Evolutionary conservation across 495 filamentous ascomycete genomes (phyloP).

Genomic region (Aspergillus haitiensis): DNA sequence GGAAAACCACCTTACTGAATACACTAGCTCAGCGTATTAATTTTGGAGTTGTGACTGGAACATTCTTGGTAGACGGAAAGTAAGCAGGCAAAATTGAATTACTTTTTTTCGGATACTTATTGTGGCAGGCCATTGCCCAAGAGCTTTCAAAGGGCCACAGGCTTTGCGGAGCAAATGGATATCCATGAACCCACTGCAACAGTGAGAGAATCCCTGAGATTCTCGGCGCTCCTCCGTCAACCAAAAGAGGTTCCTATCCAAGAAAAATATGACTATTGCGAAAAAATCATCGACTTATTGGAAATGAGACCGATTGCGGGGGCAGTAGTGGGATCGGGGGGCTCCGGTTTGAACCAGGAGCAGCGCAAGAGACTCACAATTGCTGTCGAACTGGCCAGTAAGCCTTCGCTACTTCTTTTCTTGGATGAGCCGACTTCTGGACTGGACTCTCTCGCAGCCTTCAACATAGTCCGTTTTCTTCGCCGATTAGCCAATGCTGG

Average conservation of each 20-base stretch:
- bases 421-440: slow-evolving; percentile 78
- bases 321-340: slow-evolving; percentile 54
- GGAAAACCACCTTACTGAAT: slow-evolving; percentile 58
- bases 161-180: slow-evolving; percentile 65
- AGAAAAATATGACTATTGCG: slow-evolving; percentile 64
- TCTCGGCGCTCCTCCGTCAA: slow-evolving; percentile 61
- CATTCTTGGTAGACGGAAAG: slow-evolving; percentile 56
- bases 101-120: slow-evolving; percentile 9
- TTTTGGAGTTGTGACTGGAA: slow-evolving; percentile 52
- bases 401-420: slow-evolving; percentile 67
- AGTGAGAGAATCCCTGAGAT: slow-evolving; percentile 60
- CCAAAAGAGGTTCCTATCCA: slow-evolving; percentile 52
- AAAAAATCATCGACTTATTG: slow-evolving; percentile 58
- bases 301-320: slow-evolving; percentile 60
- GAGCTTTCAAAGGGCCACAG: slow-evolving; percentile 53
- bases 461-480: slow-evolving; percentile 64
- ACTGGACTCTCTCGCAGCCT: slow-evolving; percentile 65
- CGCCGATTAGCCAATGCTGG: slow-evolving; percentile 65
- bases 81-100: slow-evolving; percentile 21
- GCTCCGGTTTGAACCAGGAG: slow-evolving; percentile 58
- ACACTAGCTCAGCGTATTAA: slow-evolving; percentile 55
- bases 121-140: slow-evolving; percentile 40
- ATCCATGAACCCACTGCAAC: slow-evolving; percentile 62
- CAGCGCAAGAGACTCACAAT: slow-evolving; percentile 67
- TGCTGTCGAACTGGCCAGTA: slow-evolving; percentile 67